These are phyloP conservation scores for Kodamaea alishanica DNA, from an alignment of 1,139 yeast species.

Conservation along the genomic window DNA sequence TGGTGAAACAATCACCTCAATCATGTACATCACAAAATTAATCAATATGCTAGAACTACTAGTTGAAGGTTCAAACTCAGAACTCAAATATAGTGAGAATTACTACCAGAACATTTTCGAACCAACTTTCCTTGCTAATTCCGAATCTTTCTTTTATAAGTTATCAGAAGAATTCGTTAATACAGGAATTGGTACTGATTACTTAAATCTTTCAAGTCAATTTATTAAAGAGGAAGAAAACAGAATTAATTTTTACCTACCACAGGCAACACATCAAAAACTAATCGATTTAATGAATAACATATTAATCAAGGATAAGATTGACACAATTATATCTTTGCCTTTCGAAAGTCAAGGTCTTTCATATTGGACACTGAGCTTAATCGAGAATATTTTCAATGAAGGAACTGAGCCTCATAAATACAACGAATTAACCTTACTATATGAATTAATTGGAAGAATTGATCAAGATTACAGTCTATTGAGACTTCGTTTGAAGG, in stretches of 20 bases:
- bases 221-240: conserved; percentile 58
- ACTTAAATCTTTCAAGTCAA: conserved; percentile 50
- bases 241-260: conserved; percentile 53
- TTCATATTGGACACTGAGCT: conserved; percentile 48
- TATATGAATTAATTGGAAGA: conserved; percentile 51
- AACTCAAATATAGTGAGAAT: conserved; percentile 41
- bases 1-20: conserved; percentile 56
- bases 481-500: conserved; percentile 48
- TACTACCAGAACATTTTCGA: conserved; percentile 68
- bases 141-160: conserved; percentile 53
- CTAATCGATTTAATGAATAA: conserved; percentile 55
- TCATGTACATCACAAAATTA: conserved; percentile 55
- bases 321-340: conserved; percentile 45
- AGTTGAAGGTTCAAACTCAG: conserved; percentile 36
- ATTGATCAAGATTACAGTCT: conserved; percentile 53
- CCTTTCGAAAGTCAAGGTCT: conserved; percentile 54
- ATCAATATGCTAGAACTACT: conserved; percentile 67
- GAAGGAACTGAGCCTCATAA: conserved; percentile 13
- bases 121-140: conserved; percentile 53
- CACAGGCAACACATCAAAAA: conserved; percentile 52
- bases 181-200: conserved; percentile 45
- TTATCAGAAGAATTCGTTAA: conserved; percentile 44
- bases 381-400: conserved; percentile 20
- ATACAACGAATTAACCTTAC: conserved; percentile 34
- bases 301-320: conserved; percentile 57